Evolutionary conservation across 2,329 filamentous ascomycete genomes (phyloP).

Genomic region (Amauroascus niger): DNA sequence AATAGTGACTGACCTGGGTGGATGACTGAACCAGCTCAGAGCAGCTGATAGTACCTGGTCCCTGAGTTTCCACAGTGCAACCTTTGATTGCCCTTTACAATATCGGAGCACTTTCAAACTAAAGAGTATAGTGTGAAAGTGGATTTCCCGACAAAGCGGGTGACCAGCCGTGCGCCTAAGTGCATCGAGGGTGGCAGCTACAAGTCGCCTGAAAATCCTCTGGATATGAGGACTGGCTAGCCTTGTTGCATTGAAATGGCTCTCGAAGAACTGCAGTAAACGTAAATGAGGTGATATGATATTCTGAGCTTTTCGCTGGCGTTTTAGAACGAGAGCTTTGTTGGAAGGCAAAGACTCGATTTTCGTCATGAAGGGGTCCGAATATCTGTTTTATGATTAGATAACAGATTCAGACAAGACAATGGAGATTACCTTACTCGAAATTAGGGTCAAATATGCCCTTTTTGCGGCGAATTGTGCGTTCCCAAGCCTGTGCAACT

Average conservation of each 20-base stretch:
- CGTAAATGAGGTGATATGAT: conserved; percentile 77
- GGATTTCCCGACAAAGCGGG: conserved; percentile 81
- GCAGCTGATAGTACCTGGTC: conserved; percentile 80
- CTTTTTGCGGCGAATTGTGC: conserved; percentile 62
- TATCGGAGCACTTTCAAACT: conserved; percentile 67
- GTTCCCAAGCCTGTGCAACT: conserved; percentile 85
- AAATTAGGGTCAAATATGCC: conserved; percentile 72
- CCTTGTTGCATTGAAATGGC: conserved; percentile 90
- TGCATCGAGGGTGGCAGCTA: conserved; percentile 67
- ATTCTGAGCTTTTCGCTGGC: conserved; percentile 70
- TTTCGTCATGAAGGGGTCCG: conserved; percentile 81
- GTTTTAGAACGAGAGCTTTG: conserved; percentile 60
- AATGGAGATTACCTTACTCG: conserved; percentile 32
- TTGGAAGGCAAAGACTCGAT: conserved; percentile 92
- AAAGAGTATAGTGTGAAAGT: conserved; percentile 79
- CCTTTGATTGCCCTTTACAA: conserved; percentile 54
- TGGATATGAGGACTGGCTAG: conserved; percentile 74
- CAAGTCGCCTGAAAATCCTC: conserved; percentile 67
- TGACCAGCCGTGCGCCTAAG: conserved; percentile 63
- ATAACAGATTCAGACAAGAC: background rate
- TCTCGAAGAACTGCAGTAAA: conserved; percentile 78
- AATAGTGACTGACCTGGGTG: conserved; percentile 48
- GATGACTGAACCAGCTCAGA: conserved; percentile 75
- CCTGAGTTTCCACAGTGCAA: conserved; percentile 71
- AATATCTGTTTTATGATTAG: conserved; percentile 42